Evolutionary conservation across 1,284 basidiomycete species (phyloP), one percentile per base, ranked within the genome.

Genomic region (Boletus albobrunnescens): DNA sequence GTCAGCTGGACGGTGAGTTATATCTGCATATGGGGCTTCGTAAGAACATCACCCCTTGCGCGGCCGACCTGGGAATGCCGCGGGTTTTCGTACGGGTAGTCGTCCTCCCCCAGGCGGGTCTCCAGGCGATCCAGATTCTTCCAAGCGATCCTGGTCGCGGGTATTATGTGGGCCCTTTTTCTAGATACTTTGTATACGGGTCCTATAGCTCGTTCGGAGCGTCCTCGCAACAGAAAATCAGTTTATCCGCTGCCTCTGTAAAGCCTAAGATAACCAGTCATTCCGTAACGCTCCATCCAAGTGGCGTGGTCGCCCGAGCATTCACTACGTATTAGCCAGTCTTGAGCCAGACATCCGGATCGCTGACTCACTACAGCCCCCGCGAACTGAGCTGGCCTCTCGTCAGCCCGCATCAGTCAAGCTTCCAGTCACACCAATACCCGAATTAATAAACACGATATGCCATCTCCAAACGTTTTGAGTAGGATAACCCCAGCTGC

Each of bases 61-160:
- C 32, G 16, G 53, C 37, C 22, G 30, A 55, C 52, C 52, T 57
- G 54, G 52, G 54, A 55, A 55, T 35, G 52, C 55, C 54, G 54
- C 54, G 54, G 54, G 49, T 43, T 55, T 54, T 44, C 32, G 24
- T 41, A 14, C n/a, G 17, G 51, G 42, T 33, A 45, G 36, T 49
- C 24, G 30, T 30, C 33, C 30, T 31, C 44, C 45, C 39, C 46
- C 37, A 31, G 7, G 30, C 30, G 30, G 33, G 49, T 54, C 19
- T 43, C 47, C 23, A 54, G 22, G 39, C 19, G 42, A 53, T 42
- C 35, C 35, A 31, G 40, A 26, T 20, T 40, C 46, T 49, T 48
- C 31, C 16, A 49, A 31, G 45, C 31, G 47, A 17, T 8, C 17
- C 30, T 36, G 45, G 45, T 36, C 27, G 26, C 19, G 19, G 19